Evolutionary conservation across 2,329 filamentous ascomycete species (phyloP).

Genomic region (Microcyclosporella mali): DNA sequence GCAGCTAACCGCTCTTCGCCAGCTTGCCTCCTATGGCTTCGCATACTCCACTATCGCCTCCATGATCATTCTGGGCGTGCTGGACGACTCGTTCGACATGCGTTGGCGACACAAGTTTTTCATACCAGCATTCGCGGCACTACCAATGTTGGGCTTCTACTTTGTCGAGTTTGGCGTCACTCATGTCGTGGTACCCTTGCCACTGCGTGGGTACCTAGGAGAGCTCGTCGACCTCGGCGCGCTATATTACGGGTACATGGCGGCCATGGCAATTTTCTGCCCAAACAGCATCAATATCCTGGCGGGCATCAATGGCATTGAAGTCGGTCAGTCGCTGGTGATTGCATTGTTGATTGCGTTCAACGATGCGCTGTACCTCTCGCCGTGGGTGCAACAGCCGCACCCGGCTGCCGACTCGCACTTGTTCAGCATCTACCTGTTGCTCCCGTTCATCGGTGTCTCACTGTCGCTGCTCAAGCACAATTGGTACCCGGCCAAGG

Average conservation of each 20-base stretch:
- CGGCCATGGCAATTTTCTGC: conserved; percentile 90
- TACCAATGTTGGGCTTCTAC: conserved; percentile 92
- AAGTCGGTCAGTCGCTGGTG: conserved; percentile 88
- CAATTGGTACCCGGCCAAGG: conserved; percentile 92
- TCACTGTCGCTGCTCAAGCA: conserved; percentile 79
- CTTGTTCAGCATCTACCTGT: conserved; percentile 88
- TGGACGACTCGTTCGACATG: conserved; percentile 96
- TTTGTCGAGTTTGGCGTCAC: conserved; percentile 98
- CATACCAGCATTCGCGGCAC: conserved; percentile 87
- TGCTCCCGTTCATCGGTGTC: conserved; percentile 90
- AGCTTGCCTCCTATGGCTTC: conserved; percentile 92
- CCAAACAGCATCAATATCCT: conserved; percentile 99
- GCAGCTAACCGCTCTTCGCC: conserved; percentile 15
- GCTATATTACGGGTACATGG: conserved; percentile 94
- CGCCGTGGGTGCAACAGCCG: conserved; percentile 58
- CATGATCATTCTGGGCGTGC: conserved; percentile 83
- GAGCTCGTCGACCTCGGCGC: conserved; percentile 71
- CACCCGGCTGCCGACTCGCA: conserved; percentile 95
- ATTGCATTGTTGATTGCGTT: conserved; percentile 75
- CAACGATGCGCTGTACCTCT: conserved; percentile 84
- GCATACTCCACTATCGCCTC: conserved; percentile 89
- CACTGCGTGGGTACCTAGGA: conserved; percentile 76
- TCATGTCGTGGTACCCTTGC: conserved; percentile 82
- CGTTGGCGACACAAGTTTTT: conserved; percentile 98
- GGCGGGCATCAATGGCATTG: conserved; percentile 98